Percentiles rank a stretch among this genome's conserved stretches.
Evolutionary conservation across 192 early-diverging fungal species (phyloP).

Genomic region (Thamnidium elegans): DNA sequence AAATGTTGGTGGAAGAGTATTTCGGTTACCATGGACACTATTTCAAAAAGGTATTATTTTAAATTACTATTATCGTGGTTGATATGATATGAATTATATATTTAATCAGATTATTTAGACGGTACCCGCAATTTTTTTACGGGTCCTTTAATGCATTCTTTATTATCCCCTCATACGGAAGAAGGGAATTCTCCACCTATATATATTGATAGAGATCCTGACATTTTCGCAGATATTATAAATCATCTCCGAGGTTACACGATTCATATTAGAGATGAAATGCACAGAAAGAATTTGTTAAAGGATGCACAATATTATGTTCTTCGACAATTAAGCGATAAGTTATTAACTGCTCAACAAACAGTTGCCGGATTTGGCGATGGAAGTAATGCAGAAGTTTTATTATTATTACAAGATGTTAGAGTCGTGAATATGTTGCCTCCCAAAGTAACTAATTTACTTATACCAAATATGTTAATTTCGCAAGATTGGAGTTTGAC

Average conservation of each 20-base stretch:
- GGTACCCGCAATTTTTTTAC: constrained; percentile 37
- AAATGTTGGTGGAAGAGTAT: constrained; percentile 54
- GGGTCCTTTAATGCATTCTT: constrained; percentile 32
- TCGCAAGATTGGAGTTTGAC: constrained; percentile 2
- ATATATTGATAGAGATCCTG: constrained; percentile 49
- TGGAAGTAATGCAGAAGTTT: constrained; percentile 27
- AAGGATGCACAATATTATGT: constrained; percentile 53
- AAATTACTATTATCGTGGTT: constrained; percentile 16
- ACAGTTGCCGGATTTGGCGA: constrained; percentile 42
- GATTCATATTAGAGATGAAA: constrained; percentile 49
- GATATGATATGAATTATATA: background rate
- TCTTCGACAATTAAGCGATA: constrained; percentile 36
- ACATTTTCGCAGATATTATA: constrained; percentile 53
- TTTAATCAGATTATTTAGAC: constrained; percentile 18
- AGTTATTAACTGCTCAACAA: constrained; percentile 33
- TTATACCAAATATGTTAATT: background rate
- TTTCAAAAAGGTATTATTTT: constrained; percentile 36
- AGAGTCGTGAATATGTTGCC: constrained; percentile 22
- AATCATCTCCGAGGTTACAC: constrained; percentile 55
- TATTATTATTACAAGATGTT: constrained; percentile 41
- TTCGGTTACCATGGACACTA: constrained; percentile 45
- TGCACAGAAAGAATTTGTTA: constrained; percentile 51
- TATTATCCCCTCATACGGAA: constrained; percentile 20
- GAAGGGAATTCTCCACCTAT: constrained; percentile 21
- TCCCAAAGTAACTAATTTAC: background rate